Percentiles rank a stretch among this genome's conserved stretches.
These are phyloP conservation scores for Penicillium sp. DNA, from an alignment of 2,329 filamentous ascomycete genomes.

Conservation along the genomic window DNA sequence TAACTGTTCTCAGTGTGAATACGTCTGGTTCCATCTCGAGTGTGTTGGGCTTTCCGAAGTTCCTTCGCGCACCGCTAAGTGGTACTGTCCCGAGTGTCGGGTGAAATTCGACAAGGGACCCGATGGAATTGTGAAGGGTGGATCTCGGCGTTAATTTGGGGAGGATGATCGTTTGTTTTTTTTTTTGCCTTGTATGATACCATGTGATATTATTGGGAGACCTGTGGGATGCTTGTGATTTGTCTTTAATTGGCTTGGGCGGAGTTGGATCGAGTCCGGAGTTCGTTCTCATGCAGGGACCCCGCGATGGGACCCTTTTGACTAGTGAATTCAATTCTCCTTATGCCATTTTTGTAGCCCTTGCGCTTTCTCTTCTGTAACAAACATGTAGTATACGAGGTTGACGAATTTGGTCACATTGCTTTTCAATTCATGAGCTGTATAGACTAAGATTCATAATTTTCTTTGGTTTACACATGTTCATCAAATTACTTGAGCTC, in stretches of 20 bases:
- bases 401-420: not conserved
- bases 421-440: not conserved
- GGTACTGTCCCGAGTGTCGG: constrained; percentile 67
- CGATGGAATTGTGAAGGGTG: constrained; percentile 46
- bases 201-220: constrained; percentile 17
- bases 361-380: no score
- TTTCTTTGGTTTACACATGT: not conserved
- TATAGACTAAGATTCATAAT: not conserved
- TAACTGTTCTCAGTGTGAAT: constrained; percentile 58
- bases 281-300: not conserved
- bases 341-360: no score
- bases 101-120: constrained; percentile 52
- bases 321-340: not conserved
- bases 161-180: not conserved
- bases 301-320: not conserved
- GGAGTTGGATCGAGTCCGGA: not conserved
- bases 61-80: constrained; percentile 64
- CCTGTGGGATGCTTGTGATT: not conserved
- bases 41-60: constrained; percentile 63
- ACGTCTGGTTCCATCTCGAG: constrained; percentile 68
- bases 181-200: constrained; percentile 28
- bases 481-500: constrained; percentile 56
- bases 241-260: not conserved
- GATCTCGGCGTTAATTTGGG: constrained; percentile 37
- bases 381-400: no score